A percentile compares a stretch with the other conserved stretches of the same genome.
phyloP scores from a whole-genome alignment of 192 early-diverging fungal genomes.

The Lobosporangium transversale region DNA sequence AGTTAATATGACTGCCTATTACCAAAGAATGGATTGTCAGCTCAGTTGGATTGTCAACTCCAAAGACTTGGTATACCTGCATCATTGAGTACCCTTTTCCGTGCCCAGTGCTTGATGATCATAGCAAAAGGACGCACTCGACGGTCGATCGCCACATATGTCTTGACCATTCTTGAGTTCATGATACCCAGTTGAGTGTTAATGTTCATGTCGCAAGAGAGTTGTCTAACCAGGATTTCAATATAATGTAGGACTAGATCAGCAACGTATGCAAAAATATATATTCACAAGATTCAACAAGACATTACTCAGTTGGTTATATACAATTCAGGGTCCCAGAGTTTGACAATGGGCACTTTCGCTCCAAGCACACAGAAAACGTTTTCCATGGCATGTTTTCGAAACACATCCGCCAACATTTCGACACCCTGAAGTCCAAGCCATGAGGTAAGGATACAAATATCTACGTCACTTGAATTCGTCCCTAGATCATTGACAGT shows the following conservation, averaged over 20 bases:
- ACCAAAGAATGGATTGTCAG: not conserved
- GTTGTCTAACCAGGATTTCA: constrained; percentile 57
- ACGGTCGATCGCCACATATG: constrained; percentile 87
- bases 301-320: too few species aligned
- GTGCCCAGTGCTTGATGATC: constrained; percentile 94
- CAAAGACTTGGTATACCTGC: constrained; percentile 62
- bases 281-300: too few species aligned
- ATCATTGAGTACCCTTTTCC: constrained; percentile 87
- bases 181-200: constrained; percentile 92
- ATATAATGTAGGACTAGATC: too few species aligned
- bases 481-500: constrained; percentile 91
- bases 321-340: constrained; percentile 82
- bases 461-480: constrained; percentile 86
- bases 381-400: constrained; percentile 83
- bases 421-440: constrained; percentile 81
- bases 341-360: constrained; percentile 93
- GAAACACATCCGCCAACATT: constrained; percentile 76
- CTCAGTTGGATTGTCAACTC: not conserved
- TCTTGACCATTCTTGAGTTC: constrained; percentile 91
- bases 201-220: constrained; percentile 94
- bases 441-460: constrained; percentile 92
- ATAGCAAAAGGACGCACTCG: constrained; percentile 90
- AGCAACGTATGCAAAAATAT: too few species aligned
- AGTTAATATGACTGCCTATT: not conserved
- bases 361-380: constrained; percentile 83